Conservation (phyloP, 345 rosid species). For the Ceriops decandra region DNA sequence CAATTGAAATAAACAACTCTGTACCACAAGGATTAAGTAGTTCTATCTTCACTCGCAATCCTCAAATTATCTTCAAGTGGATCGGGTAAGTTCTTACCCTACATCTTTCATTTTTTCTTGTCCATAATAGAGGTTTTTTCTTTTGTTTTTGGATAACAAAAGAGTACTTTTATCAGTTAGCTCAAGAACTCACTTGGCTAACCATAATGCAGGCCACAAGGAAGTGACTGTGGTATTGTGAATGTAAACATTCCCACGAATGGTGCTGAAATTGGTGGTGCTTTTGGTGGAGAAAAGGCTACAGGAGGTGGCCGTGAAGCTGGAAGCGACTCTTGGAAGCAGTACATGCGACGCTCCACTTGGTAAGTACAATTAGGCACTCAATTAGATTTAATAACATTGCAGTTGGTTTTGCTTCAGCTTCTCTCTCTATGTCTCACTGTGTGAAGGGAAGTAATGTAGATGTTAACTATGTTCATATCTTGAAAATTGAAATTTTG, state of each 20-base stretch:
- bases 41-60: slow-evolving; percentile 78
- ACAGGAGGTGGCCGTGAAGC: slow-evolving; percentile 99
- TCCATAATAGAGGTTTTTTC: background rate
- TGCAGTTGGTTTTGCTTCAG: too few relatives aligned
- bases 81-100: slow-evolving; percentile 50
- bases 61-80: slow-evolving; percentile 83
- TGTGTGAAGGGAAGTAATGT: background rate
- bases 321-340: slow-evolving; percentile 99
- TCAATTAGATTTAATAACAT: background rate
- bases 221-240: slow-evolving; percentile 95
- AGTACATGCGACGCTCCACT: slow-evolving; percentile 95
- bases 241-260: slow-evolving; percentile 97
- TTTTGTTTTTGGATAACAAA: background rate
- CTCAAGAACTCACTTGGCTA: background rate
- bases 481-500: background rate
- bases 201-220: slow-evolving; percentile 57
- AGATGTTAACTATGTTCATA: background rate
- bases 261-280: slow-evolving; percentile 98
- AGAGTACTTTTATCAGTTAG: background rate
- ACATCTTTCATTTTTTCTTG: background rate
- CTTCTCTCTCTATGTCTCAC: background rate
- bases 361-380: slow-evolving; percentile 44
- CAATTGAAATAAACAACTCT: slow-evolving; percentile 81
- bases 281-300: slow-evolving; percentile 93
- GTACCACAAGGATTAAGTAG: slow-evolving; percentile 98